Evolutionary conservation across 2,329 filamentous ascomycete genomes (phyloP).

Genomic region (Trichoderma citrinoviride): DNA sequence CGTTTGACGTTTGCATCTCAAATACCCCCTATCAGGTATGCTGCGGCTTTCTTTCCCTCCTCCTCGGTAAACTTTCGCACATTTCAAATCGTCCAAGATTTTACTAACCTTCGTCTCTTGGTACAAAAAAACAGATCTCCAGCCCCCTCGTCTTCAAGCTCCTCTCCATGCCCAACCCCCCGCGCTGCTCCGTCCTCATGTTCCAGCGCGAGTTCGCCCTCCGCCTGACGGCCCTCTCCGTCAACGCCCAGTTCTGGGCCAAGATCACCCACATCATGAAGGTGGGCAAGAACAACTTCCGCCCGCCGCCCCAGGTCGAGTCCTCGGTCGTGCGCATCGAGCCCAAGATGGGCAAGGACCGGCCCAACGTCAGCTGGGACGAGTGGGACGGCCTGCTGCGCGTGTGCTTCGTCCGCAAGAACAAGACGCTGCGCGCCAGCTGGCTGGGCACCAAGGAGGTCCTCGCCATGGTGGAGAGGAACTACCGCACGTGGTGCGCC

Average conservation of each 20-base stretch:
- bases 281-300: slow-evolving; percentile 95
- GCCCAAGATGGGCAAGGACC: slow-evolving; percentile 71
- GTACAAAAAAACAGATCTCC: slow-evolving; percentile 60
- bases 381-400: slow-evolving; percentile 90
- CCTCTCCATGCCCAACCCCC: slow-evolving; percentile 75
- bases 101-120: not conserved
- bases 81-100: too few species aligned
- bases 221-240: slow-evolving; percentile 80
- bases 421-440: slow-evolving; percentile 79
- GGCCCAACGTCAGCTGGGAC: slow-evolving; percentile 86
- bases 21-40: slow-evolving; percentile 62
- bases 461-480: slow-evolving; percentile 75
- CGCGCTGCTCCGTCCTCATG: slow-evolving; percentile 86
- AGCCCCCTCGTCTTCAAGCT: slow-evolving; percentile 90
- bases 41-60: not conserved
- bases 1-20: slow-evolving; percentile 80
- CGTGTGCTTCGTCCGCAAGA: slow-evolving; percentile 73
- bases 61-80: too few species aligned
- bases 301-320: slow-evolving; percentile 89
- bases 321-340: slow-evolving; percentile 86
- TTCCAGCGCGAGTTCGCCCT: slow-evolving; percentile 95
- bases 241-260: slow-evolving; percentile 89
- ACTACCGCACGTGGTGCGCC: slow-evolving; percentile 88
- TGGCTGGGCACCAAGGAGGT: slow-evolving; percentile 81
- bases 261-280: slow-evolving; percentile 75